Base-by-base conservation (phyloP, 331 rosid species). In the Malus hybrid region DNA sequence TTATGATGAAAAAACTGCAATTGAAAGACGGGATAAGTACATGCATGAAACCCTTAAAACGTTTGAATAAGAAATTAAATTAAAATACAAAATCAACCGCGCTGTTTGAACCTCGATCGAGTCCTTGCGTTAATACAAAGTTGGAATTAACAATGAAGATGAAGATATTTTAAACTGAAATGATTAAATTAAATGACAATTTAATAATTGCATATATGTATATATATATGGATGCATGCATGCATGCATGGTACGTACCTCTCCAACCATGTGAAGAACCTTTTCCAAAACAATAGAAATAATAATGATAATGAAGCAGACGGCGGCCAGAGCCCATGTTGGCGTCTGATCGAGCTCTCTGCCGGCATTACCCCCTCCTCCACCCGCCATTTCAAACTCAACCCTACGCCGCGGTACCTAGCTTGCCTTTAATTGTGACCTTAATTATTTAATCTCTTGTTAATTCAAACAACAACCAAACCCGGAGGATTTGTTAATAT, bases 301-400 rank as follows among this genome's bases (percentile, higher is more conserved):
- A 61, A 94, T 0, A 36, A 94, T 86, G 76, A 94, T 90, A 13
- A 83, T 15, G 1, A 97, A 93, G 56, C 99, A 94, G 73, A 94
- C 97, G 1, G 86, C 82, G n/a, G 99, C 85, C 29, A 94, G 96
- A 4, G 99, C 97, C 97, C 99, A 94, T 19, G 97, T 94, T 1
- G 99, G 97, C 0, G 99, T 94, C 68, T 84, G 72, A 86, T 94
- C 99, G 5, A 94, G 86, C 85, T 83, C 71, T 61, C 95, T 86
- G 6, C 84, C 95, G 52, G 52, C 52, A 46, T 46, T 46, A 3
- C 62, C 68, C 12, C 50, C 85, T 28, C 77, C 87, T 52, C 90
- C 90, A 9, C 65, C 80, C 50, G 63, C 81, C 84, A 73, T 72
- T n/a, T 65, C 61, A 55, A 55, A 16, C 26, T 55, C 61, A 9